Conservation (phyloP, 176 grass and related monocot species). For the Oryza longistaminata region DNA sequence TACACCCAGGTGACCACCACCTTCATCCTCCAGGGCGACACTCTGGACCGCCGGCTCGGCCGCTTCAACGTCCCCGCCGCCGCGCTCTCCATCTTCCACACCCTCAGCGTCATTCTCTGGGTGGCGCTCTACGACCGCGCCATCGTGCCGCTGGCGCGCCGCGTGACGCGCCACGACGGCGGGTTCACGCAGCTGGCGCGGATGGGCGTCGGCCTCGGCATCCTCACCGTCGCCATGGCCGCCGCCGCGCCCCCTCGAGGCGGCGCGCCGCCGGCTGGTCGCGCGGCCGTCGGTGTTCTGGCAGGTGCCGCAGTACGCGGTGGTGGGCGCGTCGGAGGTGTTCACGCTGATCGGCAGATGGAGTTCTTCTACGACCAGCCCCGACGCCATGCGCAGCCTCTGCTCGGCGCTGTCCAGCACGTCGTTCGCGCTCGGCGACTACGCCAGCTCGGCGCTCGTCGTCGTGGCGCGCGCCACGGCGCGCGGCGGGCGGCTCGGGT, state of each 20-base stretch:
- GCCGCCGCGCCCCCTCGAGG: slow-evolving; percentile 39
- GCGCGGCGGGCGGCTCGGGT: slow-evolving; percentile 37
- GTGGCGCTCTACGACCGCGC: slow-evolving; percentile 55
- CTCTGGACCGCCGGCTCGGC: slow-evolving; percentile 47
- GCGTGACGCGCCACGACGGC: slow-evolving; percentile 23
- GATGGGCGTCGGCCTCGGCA: slow-evolving; percentile 49
- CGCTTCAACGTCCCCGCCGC: slow-evolving; percentile 46
- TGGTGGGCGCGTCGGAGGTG: slow-evolving; percentile 68
- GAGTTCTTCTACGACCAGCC: slow-evolving; percentile 85
- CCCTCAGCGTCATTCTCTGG: slow-evolving; percentile 60
- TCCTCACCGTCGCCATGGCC: slow-evolving; percentile 42
- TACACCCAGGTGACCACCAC: slow-evolving; percentile 57
- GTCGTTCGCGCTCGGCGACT: slow-evolving; percentile 56
- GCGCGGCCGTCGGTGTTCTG: slow-evolving; percentile 64
- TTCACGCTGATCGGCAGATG: slow-evolving; percentile 69
- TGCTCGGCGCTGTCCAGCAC: slow-evolving; percentile 48
- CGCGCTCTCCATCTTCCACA: slow-evolving; percentile 63
- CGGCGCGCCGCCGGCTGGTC: slow-evolving; percentile 31
- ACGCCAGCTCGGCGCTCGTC: slow-evolving; percentile 56
- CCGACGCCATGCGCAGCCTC: slow-evolving; percentile 67
- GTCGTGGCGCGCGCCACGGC: slow-evolving; percentile 36
- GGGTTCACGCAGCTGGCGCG: slow-evolving; percentile 56
- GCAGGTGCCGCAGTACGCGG: slow-evolving; percentile 75
- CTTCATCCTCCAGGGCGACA: slow-evolving; percentile 62
- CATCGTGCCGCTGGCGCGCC: slow-evolving; percentile 40